Evolutionary conservation across 2,329 filamentous ascomycete species (phyloP), one percentile per base, ranked within the genome.

Genomic region (Penicillium sp.): DNA sequence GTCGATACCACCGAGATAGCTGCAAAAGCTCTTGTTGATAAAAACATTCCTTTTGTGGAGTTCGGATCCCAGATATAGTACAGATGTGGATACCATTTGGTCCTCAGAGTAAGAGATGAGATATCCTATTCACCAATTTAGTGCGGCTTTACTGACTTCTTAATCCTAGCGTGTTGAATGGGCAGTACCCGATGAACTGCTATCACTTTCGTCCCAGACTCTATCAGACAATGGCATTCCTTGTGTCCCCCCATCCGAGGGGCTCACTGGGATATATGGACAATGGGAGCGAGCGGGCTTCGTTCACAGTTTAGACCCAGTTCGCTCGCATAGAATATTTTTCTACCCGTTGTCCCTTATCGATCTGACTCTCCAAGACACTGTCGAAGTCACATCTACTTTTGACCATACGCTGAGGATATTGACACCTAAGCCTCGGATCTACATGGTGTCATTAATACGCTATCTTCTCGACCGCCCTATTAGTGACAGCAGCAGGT

Each of bases 291-390:
- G 40, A 55, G 46, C 41, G 13, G 29, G 51, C 38, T 19, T 27
- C 10, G 25, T 39, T n/a, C 46, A 50, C n/a, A 34, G 5, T 9
- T 25, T 55, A 55, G 25, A 48, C 36, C 5, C 10, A 5, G 8
- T 2, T 15, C 3, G 36, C 11, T 15, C 27, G 36, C 4, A 10
- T 3, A 3, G 8, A 23, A 25, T 43, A 43, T 45, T 50, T 53
- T 45, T 60, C 51, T 60, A 58, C 40, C 54, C 44, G 9, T 34
- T 60, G 38, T 58, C 54, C 5, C 50, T 58, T 44, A 9, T 60
- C 40, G 51, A 54, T 19, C 53, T 62, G 40, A 16, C 16, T 27
- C 49, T 60, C 44, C 47, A 62, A 19, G 60, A 62, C 33, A 60
- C 60, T 10, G 31, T 57, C 41, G 27, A 57, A 52, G 54, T 50